phyloP scores from a whole-genome alignment of 2,329 filamentous ascomycete species.

The Keithomyces neogunnii region DNA sequence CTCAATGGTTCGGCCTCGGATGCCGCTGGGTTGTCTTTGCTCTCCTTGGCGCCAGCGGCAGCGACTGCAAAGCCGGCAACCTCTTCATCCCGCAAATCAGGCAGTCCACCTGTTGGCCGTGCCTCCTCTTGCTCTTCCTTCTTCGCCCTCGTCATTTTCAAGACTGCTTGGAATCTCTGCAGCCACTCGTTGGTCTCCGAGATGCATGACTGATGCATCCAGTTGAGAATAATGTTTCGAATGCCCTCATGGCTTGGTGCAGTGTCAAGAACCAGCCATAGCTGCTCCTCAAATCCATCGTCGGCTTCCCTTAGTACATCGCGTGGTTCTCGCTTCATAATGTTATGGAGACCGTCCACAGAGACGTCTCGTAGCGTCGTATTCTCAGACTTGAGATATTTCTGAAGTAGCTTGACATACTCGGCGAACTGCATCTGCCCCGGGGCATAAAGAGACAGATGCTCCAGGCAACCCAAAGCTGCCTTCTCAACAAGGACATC shows the following conservation, averaged over 20 bases:
- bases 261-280: constrained; percentile 84
- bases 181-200: constrained; percentile 79
- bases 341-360: constrained; percentile 80
- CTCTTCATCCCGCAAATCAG: constrained; percentile 93
- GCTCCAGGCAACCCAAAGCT: constrained; percentile 76
- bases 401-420: constrained; percentile 78
- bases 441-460: constrained; percentile 85
- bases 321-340: constrained; percentile 87
- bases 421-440: constrained; percentile 74
- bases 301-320: constrained; percentile 72
- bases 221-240: constrained; percentile 82
- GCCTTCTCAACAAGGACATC: constrained; percentile 64
- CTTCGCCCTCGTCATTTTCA: constrained; percentile 77
- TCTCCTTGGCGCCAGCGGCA: constrained; percentile 50
- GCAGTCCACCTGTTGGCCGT: constrained; percentile 39
- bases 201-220: constrained; percentile 84
- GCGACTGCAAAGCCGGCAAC: constrained; percentile 90
- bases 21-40: constrained; percentile 31
- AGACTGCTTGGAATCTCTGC: constrained; percentile 74
- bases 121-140: constrained; percentile 40
- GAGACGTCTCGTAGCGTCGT: constrained; percentile 68
- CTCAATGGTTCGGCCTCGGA: constrained; percentile 78
- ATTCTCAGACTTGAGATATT: constrained; percentile 62
- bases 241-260: constrained; percentile 69
- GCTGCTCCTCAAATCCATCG: constrained; percentile 74